phyloP scores from a whole-genome alignment of 495 filamentous ascomycete genomes.

The Daldinia concentrica region DNA sequence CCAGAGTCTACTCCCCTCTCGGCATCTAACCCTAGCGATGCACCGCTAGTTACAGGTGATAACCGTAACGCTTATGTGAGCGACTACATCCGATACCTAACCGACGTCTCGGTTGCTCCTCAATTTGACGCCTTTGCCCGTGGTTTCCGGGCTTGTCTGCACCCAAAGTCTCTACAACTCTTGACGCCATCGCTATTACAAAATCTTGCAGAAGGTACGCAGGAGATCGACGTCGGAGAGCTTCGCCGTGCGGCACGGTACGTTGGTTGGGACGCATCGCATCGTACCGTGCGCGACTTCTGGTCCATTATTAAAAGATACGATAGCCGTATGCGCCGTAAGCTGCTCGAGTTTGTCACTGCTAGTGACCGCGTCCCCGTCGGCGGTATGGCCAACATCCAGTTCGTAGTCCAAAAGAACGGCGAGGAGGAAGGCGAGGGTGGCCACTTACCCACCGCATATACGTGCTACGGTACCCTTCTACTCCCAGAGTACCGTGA shows the following conservation, averaged over 20 bases:
- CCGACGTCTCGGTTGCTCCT: slow-evolving; percentile 75
- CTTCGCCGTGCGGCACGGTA: slow-evolving; percentile 76
- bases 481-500: slow-evolving; percentile 83
- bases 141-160: slow-evolving; percentile 82
- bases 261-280: slow-evolving; percentile 75
- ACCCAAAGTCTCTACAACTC: slow-evolving; percentile 72
- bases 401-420: slow-evolving; percentile 84
- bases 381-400: slow-evolving; percentile 77
- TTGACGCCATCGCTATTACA: slow-evolving; percentile 77
- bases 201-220: slow-evolving; percentile 80
- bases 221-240: slow-evolving; percentile 76
- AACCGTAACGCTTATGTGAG: slow-evolving; percentile 81
- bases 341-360: slow-evolving; percentile 92
- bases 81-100: slow-evolving; percentile 91
- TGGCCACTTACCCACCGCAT: slow-evolving; percentile 75
- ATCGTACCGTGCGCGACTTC: slow-evolving; percentile 77
- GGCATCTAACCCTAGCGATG: slow-evolving; percentile 56
- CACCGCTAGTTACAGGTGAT: slow-evolving; percentile 72
- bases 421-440: slow-evolving; percentile 67
- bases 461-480: slow-evolving; percentile 90
- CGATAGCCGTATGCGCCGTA: slow-evolving; percentile 71
- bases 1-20: slow-evolving; percentile 42
- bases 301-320: slow-evolving; percentile 80
- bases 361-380: slow-evolving; percentile 90
- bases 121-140: slow-evolving; percentile 83